phyloP scores from a whole-genome alignment of 1,284 basidiomycete species.

The Melampsora larici-populina region DNA sequence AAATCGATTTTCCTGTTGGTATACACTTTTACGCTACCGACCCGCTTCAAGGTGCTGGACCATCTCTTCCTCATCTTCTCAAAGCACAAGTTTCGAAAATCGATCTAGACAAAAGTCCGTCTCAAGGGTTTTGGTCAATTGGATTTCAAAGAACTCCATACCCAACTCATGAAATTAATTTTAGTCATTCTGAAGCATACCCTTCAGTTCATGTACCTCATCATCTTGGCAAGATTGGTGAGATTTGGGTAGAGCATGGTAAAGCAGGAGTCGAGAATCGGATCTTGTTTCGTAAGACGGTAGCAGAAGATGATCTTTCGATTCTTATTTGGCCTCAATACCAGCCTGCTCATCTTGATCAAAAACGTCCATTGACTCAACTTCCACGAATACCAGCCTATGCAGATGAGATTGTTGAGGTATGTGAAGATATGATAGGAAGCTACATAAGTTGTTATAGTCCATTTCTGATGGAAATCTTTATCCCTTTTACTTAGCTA shows the following conservation, averaged over 20 bases:
- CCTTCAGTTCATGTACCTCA: neutral
- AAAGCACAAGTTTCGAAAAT: neutral
- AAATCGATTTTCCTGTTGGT: neutral
- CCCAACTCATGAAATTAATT: neutral
- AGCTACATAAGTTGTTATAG: neutral
- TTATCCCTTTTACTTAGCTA: neutral
- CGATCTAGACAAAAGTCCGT: neutral
- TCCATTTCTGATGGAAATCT: neutral
- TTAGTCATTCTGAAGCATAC: neutral
- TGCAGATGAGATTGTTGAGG: neutral
- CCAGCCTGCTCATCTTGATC: neutral
- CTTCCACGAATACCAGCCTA: slow-evolving; percentile 1
- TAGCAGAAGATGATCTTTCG: neutral
- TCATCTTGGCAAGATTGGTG: neutral
- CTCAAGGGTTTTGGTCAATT: neutral
- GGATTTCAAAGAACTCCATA: neutral
- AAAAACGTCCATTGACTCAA: neutral
- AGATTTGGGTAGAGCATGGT: neutral
- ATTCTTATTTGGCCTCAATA: neutral
- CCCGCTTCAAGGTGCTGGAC: neutral
- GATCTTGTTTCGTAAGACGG: neutral
- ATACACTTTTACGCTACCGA: neutral
- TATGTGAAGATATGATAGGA: neutral
- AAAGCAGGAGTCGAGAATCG: neutral
- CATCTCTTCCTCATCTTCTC: neutral